Evolutionary conservation across 1,284 basidiomycete species (phyloP), one percentile per base, ranked within the genome.

Genomic region (Butyriboletus pseudospeciosus): DNA sequence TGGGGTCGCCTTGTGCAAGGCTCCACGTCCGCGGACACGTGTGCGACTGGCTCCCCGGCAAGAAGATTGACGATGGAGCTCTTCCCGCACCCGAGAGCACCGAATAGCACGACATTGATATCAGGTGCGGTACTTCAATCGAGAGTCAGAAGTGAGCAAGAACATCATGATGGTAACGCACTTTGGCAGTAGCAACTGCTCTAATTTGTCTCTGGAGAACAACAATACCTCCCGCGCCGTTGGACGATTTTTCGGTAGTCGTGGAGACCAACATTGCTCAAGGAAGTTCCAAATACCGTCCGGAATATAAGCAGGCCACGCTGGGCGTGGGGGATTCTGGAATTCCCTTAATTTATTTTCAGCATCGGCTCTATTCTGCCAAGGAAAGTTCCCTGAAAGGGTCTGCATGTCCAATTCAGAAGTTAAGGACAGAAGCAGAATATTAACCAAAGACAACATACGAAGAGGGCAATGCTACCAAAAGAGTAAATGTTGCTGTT

Each of bases 21-120:
- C 3, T 47, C 51, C 14, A 30, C 41, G n/a, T 38, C n/a, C 9
- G 41, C 13, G 1, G 60, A 56, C 5, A 55, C 57, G 3, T 23
- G 20, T 4, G 60, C 60, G 3, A 52, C 14, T n/a, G 10, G 17
- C 6, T 35, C 13, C 7, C 32, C 57, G 20, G 57, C 39, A n/a
- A 59, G 50, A 40, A 59, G 47, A 39, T 61, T 61, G 45, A 61
- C 44, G 30, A 61, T 42, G 1, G 57, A 62, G 23, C 60, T 61
- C 53, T 59, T 61, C 13, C 60, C 60, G 16, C 49, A 55, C 1
- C 60, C 60, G 9, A 35, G 14, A 20, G 39, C 23, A 32, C 60
- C 60, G 12, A 61, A 59, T 12, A 61, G 17, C 6, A 52, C 51
- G 16, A 60, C 51, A 0, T 60, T 60, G 42, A 57, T 47, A 8